Conservation (phyloP, 495 filamentous ascomycete genomes). For the Lepidopterella palustris region DNA sequence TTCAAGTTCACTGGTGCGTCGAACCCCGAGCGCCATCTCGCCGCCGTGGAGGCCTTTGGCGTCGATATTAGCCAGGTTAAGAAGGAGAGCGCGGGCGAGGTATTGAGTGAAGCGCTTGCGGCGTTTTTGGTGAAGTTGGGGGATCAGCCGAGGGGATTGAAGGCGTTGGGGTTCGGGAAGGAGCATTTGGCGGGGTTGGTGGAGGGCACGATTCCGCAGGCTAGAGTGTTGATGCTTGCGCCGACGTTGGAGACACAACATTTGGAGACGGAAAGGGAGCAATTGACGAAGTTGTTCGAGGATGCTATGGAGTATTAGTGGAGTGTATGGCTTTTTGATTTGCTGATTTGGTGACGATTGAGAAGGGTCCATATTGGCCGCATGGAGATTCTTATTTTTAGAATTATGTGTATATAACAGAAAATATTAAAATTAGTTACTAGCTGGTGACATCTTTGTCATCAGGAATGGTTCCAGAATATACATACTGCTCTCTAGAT, state of each 20-base stretch:
- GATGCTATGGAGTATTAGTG: conserved; percentile 57
- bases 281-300: conserved; percentile 57
- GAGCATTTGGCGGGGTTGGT: conserved; percentile 74
- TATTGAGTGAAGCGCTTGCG: conserved; percentile 71
- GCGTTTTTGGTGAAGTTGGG: conserved; percentile 76
- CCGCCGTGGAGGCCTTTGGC: conserved; percentile 84
- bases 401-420: too few species aligned
- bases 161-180: conserved; percentile 68
- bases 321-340: too few species aligned
- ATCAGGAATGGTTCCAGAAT: too few species aligned
- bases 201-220: conserved; percentile 90
- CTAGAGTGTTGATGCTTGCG: conserved; percentile 83
- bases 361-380: too few species aligned
- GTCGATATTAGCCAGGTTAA: conserved; percentile 82
- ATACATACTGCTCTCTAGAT: too few species aligned
- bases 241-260: conserved; percentile 64
- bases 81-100: conserved; percentile 77
- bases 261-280: conserved; percentile 60
- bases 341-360: too few species aligned
- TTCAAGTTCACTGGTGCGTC: conserved; percentile 87
- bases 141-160: conserved; percentile 83
- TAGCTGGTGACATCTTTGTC: too few species aligned
- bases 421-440: too few species aligned
- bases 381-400: too few species aligned
- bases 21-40: conserved; percentile 85